phyloP scores from a whole-genome alignment of 2,329 filamentous ascomycete species.

The Diaporthe helianthi region DNA sequence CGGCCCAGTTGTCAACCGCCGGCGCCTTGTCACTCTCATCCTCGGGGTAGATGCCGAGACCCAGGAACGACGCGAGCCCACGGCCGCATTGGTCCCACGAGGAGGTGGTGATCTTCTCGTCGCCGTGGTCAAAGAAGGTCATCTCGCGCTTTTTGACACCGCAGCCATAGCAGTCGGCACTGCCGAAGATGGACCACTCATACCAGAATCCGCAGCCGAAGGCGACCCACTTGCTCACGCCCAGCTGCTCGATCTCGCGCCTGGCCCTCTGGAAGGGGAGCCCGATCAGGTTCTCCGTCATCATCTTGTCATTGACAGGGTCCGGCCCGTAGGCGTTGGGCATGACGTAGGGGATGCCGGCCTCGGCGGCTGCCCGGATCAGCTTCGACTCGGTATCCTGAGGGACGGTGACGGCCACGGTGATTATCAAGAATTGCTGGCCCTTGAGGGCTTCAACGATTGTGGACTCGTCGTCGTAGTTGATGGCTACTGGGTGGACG shows the following conservation, averaged over 20 bases:
- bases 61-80: constrained; percentile 58
- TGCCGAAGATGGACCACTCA: constrained; percentile 53
- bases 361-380: constrained; percentile 60
- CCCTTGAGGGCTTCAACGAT: constrained; percentile 58
- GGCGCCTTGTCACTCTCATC: constrained; percentile 45
- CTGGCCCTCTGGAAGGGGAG: constrained; percentile 38
- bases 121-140: constrained; percentile 62
- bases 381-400: constrained; percentile 56
- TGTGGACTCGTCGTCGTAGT: constrained; percentile 52
- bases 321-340: constrained; percentile 59
- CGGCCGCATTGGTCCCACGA: constrained; percentile 64
- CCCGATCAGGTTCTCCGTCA: constrained; percentile 45
- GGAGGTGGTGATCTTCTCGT: constrained; percentile 59
- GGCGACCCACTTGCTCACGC: constrained; percentile 52
- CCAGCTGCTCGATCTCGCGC: constrained; percentile 49
- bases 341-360: constrained; percentile 61
- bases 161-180: constrained; percentile 52
- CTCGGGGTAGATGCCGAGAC: constrained; percentile 50
- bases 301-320: constrained; percentile 47
- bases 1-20: constrained; percentile 53
- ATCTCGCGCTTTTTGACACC: constrained; percentile 52
- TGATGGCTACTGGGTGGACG: constrained; percentile 49
- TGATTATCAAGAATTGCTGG: constrained; percentile 66
- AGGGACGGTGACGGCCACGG: constrained; percentile 52
- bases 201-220: constrained; percentile 60